These are phyloP conservation scores for Ampelocalamus luodianensis DNA, from an alignment of 176 grass and related monocot genomes.

Conservation along the genomic window DNA sequence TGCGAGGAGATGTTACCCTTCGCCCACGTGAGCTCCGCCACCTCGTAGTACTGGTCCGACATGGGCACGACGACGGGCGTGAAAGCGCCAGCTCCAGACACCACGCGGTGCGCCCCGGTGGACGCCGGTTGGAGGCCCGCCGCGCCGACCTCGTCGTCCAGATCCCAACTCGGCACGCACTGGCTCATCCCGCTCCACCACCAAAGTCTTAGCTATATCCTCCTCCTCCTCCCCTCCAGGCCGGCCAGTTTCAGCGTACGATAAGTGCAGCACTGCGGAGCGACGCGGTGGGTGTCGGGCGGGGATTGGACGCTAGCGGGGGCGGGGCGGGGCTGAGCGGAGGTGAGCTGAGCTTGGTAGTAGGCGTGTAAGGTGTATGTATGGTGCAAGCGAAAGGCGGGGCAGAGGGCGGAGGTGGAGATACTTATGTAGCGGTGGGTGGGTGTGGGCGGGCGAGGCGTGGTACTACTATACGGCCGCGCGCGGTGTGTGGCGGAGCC, in stretches of 20 bases:
- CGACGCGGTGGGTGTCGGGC: not conserved
- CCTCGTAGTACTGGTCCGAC: constrained; percentile 65
- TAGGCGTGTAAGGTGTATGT: not conserved
- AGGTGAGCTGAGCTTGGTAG: not conserved
- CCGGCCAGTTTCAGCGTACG: not conserved
- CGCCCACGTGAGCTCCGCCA: constrained; percentile 88
- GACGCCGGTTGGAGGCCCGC: not conserved
- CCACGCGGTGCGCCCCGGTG: not conserved
- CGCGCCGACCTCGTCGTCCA: constrained; percentile 54
- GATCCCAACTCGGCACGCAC: constrained; percentile 84
- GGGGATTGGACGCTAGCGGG: not conserved
- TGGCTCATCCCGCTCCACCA: constrained; percentile 59
- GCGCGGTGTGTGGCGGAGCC: constrained; percentile 44
- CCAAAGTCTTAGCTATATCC: constrained; percentile 20
- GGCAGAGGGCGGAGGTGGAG: constrained; percentile 11
- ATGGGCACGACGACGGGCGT: constrained; percentile 32
- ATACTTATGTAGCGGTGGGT: constrained; percentile 42
- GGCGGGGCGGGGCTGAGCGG: not conserved
- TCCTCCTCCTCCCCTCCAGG: not conserved
- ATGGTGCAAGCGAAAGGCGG: constrained; percentile 11
- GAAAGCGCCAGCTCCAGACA: not conserved
- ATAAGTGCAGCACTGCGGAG: not conserved
- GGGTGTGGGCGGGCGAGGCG: not conserved
- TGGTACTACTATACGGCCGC: not conserved
- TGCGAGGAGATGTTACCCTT: constrained; percentile 83